Conservation (phyloP, 306 rosid species). For the Quercus parvula region DNA sequence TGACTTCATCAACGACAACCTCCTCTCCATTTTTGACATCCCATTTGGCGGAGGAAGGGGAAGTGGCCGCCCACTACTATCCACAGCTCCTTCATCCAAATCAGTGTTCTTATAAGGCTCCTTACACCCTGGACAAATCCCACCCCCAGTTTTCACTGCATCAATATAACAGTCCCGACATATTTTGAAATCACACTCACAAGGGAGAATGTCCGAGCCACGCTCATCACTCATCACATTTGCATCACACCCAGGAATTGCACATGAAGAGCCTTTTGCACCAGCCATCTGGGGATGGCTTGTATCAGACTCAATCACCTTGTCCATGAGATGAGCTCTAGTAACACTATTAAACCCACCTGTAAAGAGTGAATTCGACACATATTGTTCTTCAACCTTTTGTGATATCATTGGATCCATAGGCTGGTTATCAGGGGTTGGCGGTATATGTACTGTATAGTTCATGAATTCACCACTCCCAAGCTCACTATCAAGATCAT, state of each 20-base stretch:
- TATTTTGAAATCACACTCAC: conserved; percentile 95
- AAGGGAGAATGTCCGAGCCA: conserved; percentile 88
- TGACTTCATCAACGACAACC: conserved; percentile 84
- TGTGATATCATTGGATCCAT: conserved; percentile 85
- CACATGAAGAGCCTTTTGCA: conserved; percentile 82
- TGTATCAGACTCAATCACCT: conserved; percentile 83
- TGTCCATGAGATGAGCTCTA: conserved; percentile 91
- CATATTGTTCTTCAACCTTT: conserved; percentile 93
- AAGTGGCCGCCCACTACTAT: conserved; percentile 54
- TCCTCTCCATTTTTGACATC: conserved; percentile 84
- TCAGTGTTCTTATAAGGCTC: conserved; percentile 82
- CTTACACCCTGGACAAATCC: conserved; percentile 88
- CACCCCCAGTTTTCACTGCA: conserved; percentile 78
- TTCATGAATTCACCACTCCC: conserved; percentile 71
- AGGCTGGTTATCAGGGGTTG: conserved; percentile 95
- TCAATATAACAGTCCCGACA: conserved; percentile 90
- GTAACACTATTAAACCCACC: conserved; percentile 93
- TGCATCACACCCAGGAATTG: conserved; percentile 88
- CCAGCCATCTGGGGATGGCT: conserved; percentile 99
- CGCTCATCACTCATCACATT: conserved; percentile 91
- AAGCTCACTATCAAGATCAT: conserved; percentile 91
- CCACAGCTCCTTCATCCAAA: conserved; percentile 69
- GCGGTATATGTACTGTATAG: conserved; percentile 87
- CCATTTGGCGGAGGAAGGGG: conserved; percentile 68
- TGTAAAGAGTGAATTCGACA: conserved; percentile 79